Percentiles rank a stretch among this genome's conserved stretches.
phyloP scores from a whole-genome alignment of 257 asterid species.

The Plectranthus barbatus region DNA sequence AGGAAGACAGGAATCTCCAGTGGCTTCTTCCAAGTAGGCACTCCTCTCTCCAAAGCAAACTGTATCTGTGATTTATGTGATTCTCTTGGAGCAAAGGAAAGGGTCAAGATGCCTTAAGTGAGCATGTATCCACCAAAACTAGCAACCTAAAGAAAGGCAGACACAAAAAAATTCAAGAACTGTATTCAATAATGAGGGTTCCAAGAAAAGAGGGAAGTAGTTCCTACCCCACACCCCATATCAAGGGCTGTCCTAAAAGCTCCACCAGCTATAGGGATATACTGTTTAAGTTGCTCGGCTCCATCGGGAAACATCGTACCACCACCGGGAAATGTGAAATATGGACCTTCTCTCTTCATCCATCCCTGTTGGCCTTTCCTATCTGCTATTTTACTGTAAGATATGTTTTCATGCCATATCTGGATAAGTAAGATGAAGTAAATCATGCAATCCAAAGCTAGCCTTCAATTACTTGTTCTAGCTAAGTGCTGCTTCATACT shows the following conservation, averaged over 20 bases:
- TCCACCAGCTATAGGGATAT: constrained; percentile 84
- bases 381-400: constrained; percentile 86
- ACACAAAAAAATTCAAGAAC: background rate
- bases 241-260: constrained; percentile 90
- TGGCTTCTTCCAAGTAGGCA: constrained; percentile 90
- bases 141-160: constrained; percentile 62
- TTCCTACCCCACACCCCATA: constrained; percentile 94
- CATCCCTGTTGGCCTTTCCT: constrained; percentile 97
- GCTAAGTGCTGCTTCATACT: too few relatives aligned
- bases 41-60: constrained; percentile 93
- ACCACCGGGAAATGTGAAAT: constrained; percentile 93
- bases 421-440: constrained; percentile 17
- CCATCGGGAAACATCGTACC: constrained; percentile 98
- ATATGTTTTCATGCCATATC: constrained; percentile 98
- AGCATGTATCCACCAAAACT: constrained; percentile 97
- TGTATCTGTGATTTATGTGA: constrained; percentile 95
- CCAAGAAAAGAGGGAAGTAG: background rate
- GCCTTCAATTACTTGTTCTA: constrained; percentile 5
- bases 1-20: constrained; percentile 67
- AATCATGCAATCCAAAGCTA: constrained; percentile 3
- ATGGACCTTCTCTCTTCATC: constrained; percentile 90
- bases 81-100: constrained; percentile 97
- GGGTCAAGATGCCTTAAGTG: constrained; percentile 64
- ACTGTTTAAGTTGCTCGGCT: constrained; percentile 83
- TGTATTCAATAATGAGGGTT: background rate